Percentiles rank a stretch among this genome's conserved stretches.
phyloP scores from a whole-genome alignment of 768 basidiomycete species.

The Piloderma croceum region DNA sequence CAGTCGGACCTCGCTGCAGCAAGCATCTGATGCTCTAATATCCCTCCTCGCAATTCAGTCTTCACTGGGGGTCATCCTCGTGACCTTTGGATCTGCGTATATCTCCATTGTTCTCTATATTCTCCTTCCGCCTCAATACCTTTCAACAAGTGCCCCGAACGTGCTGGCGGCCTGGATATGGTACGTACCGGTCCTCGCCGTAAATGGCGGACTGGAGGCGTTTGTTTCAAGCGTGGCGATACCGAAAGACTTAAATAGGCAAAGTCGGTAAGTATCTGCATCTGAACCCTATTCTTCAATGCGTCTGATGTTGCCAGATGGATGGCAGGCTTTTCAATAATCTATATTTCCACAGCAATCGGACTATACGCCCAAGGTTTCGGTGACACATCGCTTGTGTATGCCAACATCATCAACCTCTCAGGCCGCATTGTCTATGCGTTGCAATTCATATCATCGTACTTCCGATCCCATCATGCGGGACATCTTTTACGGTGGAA shows the following conservation, averaged over 20 bases:
- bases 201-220: conserved; percentile 90
- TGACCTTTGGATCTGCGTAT: conserved; percentile 72
- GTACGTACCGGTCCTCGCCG: conserved; percentile 84
- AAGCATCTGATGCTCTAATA: conserved; percentile 47
- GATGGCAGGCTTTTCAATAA: conserved; percentile 72
- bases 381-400: conserved; percentile 69
- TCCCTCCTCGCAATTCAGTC: conserved; percentile 63
- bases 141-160: conserved; percentile 69
- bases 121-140: conserved; percentile 66
- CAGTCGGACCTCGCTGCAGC: conserved; percentile 17
- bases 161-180: conserved; percentile 78
- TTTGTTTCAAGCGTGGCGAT: conserved; percentile 79
- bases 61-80: conserved; percentile 60
- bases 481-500: conserved; percentile 18
- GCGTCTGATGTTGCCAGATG: conserved; percentile 37
- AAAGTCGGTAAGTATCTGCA: conserved; percentile 49
- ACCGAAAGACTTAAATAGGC: conserved; percentile 57
- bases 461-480: conserved; percentile 32
- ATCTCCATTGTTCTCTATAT: conserved; percentile 62
- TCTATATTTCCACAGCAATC: conserved; percentile 56
- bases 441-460: conserved; percentile 41
- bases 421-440: conserved; percentile 58
- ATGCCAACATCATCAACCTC: conserved; percentile 70
- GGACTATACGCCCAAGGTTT: conserved; percentile 39
- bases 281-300: background rate